Evolutionary conservation across 441 rosid species (phyloP).

Genomic region (Erysimum cheiri): DNA sequence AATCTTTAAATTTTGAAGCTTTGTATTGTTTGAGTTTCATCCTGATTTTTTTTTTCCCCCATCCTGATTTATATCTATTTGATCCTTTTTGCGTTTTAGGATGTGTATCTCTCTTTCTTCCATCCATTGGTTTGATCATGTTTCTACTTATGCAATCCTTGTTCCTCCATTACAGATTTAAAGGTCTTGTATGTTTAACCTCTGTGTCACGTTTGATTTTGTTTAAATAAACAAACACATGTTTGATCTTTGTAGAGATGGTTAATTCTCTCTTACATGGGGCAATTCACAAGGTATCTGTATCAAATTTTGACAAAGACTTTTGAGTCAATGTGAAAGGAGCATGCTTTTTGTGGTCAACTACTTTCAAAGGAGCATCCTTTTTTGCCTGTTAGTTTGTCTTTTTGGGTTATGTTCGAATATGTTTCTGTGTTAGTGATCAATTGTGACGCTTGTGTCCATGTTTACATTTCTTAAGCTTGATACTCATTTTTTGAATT

Average conservation of each 20-base stretch:
- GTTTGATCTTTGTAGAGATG: constrained; percentile 17
- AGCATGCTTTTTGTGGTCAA: constrained; percentile 1
- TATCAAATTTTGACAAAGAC: neutral
- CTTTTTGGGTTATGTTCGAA: neutral
- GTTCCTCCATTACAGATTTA: neutral
- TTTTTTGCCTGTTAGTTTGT: neutral
- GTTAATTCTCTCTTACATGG: neutral
- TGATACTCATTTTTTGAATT: neutral
- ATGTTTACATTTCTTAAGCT: neutral
- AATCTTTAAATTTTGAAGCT: neutral
- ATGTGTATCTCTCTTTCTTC: neutral
- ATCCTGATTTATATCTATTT: constrained; percentile 22
- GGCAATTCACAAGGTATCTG: neutral
- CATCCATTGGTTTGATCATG: neutral
- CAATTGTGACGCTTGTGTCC: neutral
- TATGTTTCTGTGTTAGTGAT: neutral
- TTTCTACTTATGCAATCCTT: neutral
- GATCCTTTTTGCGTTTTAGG: neutral
- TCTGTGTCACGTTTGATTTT: neutral
- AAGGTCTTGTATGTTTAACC: neutral
- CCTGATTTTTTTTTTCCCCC: too few species aligned
- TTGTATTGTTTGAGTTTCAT: constrained; percentile 1
- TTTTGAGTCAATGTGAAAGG: neutral
- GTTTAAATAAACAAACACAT: neutral
- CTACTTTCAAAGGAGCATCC: too few species aligned